phyloP scores from a whole-genome alignment of 257 asterid genomes.

The Nicotiana knightiana region DNA sequence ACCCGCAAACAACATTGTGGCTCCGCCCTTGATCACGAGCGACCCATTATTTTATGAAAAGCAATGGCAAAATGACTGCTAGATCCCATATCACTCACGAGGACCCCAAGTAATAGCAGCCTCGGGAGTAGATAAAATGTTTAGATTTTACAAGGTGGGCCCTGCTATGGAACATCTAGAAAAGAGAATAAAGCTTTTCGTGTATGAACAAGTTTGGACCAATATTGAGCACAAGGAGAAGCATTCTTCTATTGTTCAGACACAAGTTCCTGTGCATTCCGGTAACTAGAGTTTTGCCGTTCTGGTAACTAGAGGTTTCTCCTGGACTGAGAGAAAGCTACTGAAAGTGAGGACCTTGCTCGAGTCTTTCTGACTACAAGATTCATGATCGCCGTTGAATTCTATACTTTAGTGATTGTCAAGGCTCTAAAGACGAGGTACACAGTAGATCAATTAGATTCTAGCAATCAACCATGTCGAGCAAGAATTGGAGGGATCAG shows the following conservation, averaged over 20 bases:
- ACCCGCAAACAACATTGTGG: too few relatives aligned
- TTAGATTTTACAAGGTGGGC: background rate
- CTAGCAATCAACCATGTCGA: background rate
- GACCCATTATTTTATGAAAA: background rate
- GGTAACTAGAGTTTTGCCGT: background rate
- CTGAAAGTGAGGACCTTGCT: background rate
- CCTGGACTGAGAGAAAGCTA: background rate
- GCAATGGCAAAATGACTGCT: background rate
- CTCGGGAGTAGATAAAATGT: background rate
- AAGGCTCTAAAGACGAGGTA: background rate
- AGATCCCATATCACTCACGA: background rate
- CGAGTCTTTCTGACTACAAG: background rate
- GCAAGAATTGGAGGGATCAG: background rate
- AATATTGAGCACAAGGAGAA: background rate
- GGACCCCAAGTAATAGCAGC: background rate
- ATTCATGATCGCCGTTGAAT: background rate
- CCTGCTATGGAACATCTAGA: background rate
- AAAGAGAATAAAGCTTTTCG: background rate
- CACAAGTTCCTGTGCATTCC: background rate
- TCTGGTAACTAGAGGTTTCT: background rate
- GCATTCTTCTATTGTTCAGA: background rate
- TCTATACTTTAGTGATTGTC: background rate
- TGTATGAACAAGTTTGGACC: background rate
- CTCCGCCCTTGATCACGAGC: background rate
- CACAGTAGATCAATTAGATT: background rate